Base-by-base conservation (phyloP, 2,329 filamentous ascomycete genomes). In the Diatrype stigma region DNA sequence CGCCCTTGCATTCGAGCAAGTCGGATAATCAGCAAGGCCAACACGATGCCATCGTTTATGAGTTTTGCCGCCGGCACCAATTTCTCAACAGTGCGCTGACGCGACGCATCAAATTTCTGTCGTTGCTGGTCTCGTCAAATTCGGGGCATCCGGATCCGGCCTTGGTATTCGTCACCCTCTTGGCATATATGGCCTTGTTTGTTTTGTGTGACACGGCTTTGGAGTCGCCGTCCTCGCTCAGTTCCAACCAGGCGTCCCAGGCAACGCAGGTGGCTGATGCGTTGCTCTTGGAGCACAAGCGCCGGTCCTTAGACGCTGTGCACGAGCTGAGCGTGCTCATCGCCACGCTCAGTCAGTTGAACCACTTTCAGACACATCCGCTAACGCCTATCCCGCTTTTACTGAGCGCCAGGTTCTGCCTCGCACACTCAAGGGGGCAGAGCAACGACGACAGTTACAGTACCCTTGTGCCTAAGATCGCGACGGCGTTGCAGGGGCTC, bases 341-440 rank as follows among this genome's bases (percentile, higher is more conserved):
- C 30, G 26, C 28, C 38, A 30, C 47, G 21, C 42, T 54, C 32
- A 37, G 45, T 19, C 52, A 54, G 32, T 35, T 42, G 30, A 23
- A 34, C 34, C 23, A 46, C 46, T 51, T 48, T 19, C 46, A 51
- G 50, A 51, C 46, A 47, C 52, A 54, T 45, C 52, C 52, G 47
- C 44, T 54, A 19, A 54, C 52, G 6, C 48, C 52, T 10, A 54
- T 54, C 42, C 52, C 45, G 34, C 49, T 54, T n/a, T 28, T 54
- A 6, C 26, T 46, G 30, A 45, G 40, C 17, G 48, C 52, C 22
- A 46, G 44, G 34, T 54, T 51, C 21, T 22, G 35, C 32, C 49
- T 47, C 37, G 32, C 45, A 7, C 49, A 51, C 45, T 23, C 45
- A 19, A n/a, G n/a, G n/a, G 37, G 22, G 23, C 37, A 47, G 45